phyloP scores from a whole-genome alignment of 2,329 filamentous ascomycete species.

The Chaetomium sp. region DNA sequence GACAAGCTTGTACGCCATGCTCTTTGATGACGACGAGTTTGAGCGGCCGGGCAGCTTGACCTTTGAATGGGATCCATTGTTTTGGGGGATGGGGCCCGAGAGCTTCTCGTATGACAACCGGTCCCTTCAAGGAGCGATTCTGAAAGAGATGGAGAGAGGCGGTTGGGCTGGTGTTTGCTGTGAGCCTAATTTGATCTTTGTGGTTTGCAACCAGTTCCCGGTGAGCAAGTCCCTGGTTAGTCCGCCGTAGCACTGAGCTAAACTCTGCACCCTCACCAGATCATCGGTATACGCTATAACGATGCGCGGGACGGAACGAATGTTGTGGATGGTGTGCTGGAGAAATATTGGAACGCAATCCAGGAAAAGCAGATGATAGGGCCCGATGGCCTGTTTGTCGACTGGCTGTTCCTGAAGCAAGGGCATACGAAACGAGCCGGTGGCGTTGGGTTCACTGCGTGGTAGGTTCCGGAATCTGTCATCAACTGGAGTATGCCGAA shows the following conservation, averaged over 20 bases:
- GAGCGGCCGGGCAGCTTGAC: neutral
- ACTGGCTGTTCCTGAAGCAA: conserved; percentile 1
- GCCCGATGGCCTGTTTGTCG: neutral
- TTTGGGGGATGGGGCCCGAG: neutral
- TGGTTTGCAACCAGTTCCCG: neutral
- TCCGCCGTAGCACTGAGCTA: neutral
- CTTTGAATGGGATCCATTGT: neutral
- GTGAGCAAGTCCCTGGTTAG: neutral
- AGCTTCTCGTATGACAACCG: neutral
- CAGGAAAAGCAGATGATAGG: neutral
- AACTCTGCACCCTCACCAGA: neutral
- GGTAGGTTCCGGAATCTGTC: neutral
- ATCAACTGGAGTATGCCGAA: neutral
- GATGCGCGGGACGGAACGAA: neutral
- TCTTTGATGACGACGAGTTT: neutral
- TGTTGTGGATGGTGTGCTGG: neutral
- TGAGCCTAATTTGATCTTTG: neutral
- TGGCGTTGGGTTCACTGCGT: neutral
- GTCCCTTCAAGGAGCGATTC: neutral
- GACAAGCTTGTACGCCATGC: neutral
- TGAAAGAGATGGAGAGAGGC: neutral
- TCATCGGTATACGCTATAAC: neutral
- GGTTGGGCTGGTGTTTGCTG: neutral
- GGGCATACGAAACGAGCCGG: neutral
- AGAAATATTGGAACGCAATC: neutral